phyloP scores from a whole-genome alignment of 2,329 filamentous ascomycete genomes.

The Tolypocladium inflatum region DNA sequence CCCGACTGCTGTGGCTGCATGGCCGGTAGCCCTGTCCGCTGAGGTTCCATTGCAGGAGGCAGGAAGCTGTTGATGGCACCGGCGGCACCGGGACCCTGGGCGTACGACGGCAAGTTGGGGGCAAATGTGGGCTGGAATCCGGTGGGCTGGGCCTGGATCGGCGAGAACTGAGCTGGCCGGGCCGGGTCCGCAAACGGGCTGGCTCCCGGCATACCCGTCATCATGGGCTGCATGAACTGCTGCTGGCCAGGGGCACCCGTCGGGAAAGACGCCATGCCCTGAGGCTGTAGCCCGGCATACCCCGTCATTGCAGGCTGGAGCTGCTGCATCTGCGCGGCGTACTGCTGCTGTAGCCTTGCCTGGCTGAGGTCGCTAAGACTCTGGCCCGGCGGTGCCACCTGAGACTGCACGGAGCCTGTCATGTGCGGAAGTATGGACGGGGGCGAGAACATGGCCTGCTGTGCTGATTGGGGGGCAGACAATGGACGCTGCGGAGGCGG shows the following conservation, averaged over 20 bases:
- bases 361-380: slow-evolving; percentile 66
- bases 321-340: slow-evolving; percentile 36
- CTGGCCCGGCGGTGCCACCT: slow-evolving; percentile 64
- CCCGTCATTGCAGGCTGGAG: slow-evolving; percentile 30
- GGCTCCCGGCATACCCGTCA: slow-evolving; percentile 33
- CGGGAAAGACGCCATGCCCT: slow-evolving; percentile 28
- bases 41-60: slow-evolving; percentile 50
- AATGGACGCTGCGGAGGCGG: slow-evolving; percentile 69
- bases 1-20: slow-evolving; percentile 40
- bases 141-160: slow-evolving; percentile 53
- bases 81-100: slow-evolving; percentile 27
- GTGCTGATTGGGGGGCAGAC: slow-evolving; percentile 77
- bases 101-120: slow-evolving; percentile 30
- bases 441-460: slow-evolving; percentile 62
- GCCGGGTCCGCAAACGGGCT: slow-evolving; percentile 30
- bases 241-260: slow-evolving; percentile 16
- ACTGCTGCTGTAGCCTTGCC: slow-evolving; percentile 54
- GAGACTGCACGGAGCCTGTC: slow-evolving; percentile 58
- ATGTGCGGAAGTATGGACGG: slow-evolving; percentile 75
- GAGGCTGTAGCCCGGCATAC: slow-evolving; percentile 22
- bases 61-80: slow-evolving; percentile 47
- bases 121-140: slow-evolving; percentile 42
- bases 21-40: slow-evolving; percentile 42
- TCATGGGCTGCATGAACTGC: slow-evolving; percentile 38
- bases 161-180: slow-evolving; percentile 30